These are phyloP conservation scores for Wallacemonas sp. DNA, from an alignment of 208 protist species.

Conservation along the genomic window DNA sequence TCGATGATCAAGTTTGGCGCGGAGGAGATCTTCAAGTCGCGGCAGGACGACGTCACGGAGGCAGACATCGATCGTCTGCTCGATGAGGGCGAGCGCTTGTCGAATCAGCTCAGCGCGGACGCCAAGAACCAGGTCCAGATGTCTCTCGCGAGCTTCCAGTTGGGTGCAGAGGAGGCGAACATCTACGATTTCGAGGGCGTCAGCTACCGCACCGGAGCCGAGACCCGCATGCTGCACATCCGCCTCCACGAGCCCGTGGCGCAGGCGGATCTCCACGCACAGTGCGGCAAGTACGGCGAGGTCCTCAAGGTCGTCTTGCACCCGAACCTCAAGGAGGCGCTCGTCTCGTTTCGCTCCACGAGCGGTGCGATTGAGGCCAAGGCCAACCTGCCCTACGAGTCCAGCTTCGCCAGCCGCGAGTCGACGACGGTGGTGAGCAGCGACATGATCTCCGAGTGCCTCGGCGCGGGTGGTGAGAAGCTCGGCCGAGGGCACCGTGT, in stretches of 20 bases:
- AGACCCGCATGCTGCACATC: constrained; percentile 80
- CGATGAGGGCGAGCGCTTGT: constrained; percentile 84
- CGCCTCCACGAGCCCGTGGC: constrained; percentile 48
- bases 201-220: constrained; percentile 77
- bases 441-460: constrained; percentile 81
- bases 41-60: constrained; percentile 92
- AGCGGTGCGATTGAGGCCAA: constrained; percentile 84
- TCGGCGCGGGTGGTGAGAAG: constrained; percentile 63
- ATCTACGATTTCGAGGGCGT: constrained; percentile 97
- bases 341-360: constrained; percentile 79
- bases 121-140: constrained; percentile 84
- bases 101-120: constrained; percentile 79
- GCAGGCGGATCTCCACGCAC: constrained; percentile 61
- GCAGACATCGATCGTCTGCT: constrained; percentile 98
- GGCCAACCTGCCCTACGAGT: constrained; percentile 63
- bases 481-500: constrained; percentile 85
- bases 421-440: constrained; percentile 73
- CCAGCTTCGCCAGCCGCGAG: constrained; percentile 58
- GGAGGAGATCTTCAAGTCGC: constrained; percentile 96
- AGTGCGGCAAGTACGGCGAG: constrained; percentile 74
- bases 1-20: constrained; percentile 98
- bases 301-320: constrained; percentile 79
- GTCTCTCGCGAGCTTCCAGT: constrained; percentile 93
- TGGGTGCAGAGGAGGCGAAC: constrained; percentile 91
- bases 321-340: constrained; percentile 82